Percentiles rank a stretch among this genome's conserved stretches.
Evolutionary conservation across 345 rosid genomes (phyloP).

Genomic region (Orychophragmus violaceus): DNA sequence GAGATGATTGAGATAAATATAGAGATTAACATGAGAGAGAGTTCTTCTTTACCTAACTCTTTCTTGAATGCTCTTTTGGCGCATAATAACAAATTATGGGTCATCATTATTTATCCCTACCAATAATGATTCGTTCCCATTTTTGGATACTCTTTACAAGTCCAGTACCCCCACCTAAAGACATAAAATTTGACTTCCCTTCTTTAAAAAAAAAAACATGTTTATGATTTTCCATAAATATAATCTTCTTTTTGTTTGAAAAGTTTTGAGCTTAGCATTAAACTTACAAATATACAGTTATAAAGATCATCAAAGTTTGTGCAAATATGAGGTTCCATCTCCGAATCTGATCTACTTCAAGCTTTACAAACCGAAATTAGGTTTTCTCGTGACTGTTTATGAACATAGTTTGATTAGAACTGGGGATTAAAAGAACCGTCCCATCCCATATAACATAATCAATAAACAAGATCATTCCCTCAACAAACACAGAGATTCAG

Average conservation of each 20-base stretch:
- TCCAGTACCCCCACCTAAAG: constrained; percentile 12
- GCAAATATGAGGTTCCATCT: neutral
- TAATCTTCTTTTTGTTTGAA: neutral
- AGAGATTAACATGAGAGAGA: too few relatives aligned
- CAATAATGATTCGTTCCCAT: constrained; percentile 24
- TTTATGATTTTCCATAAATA: neutral
- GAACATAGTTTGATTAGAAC: constrained; percentile 10
- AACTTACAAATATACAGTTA: neutral
- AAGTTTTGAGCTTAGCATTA: neutral
- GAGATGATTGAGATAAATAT: constrained; percentile 12
- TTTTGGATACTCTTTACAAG: constrained; percentile 11
- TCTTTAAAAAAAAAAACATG: too few relatives aligned
- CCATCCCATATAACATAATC: constrained; percentile 11
- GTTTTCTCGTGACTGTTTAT: neutral
- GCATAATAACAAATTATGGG: constrained; percentile 19
- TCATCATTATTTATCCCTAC: constrained; percentile 23
- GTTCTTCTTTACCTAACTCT: too few relatives aligned
- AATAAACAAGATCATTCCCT: constrained; percentile 20
- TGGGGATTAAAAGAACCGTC: constrained; percentile 8
- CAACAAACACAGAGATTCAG: constrained; percentile 20
- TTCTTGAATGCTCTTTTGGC: constrained; percentile 6
- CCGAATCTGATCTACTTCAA: neutral
- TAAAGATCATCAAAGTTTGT: neutral
- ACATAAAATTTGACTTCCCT: constrained; percentile 7
- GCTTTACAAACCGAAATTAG: neutral